Evolutionary conservation across 148 eudicot genomes (phyloP), one percentile per base, ranked within the genome.

Genomic region (Nepenthes gracilis): DNA sequence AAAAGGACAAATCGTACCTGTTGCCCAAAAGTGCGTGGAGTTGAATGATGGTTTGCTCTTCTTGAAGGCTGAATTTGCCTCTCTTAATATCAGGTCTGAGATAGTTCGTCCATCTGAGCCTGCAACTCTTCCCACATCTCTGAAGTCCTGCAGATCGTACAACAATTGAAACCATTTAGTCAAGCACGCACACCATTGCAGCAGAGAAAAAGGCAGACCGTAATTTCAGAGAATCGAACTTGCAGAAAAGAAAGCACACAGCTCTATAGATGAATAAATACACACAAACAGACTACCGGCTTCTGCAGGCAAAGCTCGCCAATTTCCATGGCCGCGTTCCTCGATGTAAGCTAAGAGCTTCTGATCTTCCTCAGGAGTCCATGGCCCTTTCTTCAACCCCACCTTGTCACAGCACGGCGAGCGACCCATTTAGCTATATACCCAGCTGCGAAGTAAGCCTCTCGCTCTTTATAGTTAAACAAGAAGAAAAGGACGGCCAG

Each of bases 281-380:
- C 1, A 36, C 33, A 32, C 8, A 35, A 2, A 12, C 5, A 47
- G 23, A 45, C 47, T 38, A 90, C 97, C 97, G 43, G 97, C 97
- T 76, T 78, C 81, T 1, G 79, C 43, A 23, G 97, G 97, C 43
- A 92, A 65, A 47, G 97, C 96, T 2, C 97, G 77, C 97, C 97
- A 92, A 82, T 93, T 92, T 9, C 97, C 97, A 75, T 92, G 97
- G 37, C 97, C 96, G 15, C 88, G 86, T 75, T 88, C 85, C 49
- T 92, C 90, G 55, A 92, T 88, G 60, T 80, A 77, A 66, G 94
- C 97, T 36, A 92, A 68, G 64, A 92, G 96, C 70, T 85, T 92
- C 55, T 88, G 93, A 70, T 91, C 97, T 82, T 91, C 97, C 65
- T 91, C 97, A 47, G 96, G 96, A 6, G 97, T 91, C 97, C 97